Conservation (phyloP, 2,329 filamentous ascomycete species). For the Aspergillus pseudotamarii region DNA sequence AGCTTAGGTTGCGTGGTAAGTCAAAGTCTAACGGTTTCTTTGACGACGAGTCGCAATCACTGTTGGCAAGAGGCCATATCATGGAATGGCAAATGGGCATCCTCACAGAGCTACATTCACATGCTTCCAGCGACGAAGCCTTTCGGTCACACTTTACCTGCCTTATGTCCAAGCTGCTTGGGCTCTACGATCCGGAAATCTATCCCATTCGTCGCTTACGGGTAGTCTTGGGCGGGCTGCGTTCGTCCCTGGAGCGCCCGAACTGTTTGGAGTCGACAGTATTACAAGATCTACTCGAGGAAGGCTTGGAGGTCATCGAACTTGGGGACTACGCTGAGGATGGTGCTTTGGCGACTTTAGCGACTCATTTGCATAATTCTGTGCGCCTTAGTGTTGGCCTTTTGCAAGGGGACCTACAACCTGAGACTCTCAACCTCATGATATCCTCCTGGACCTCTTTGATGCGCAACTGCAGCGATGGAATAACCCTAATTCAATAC, state of each 20-base stretch:
- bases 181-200: conserved; percentile 32
- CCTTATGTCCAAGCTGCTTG: conserved; percentile 36
- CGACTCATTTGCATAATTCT: conserved; percentile 36
- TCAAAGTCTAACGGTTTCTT: conserved; percentile 30
- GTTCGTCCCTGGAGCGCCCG: conserved; percentile 38
- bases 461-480: conserved; percentile 46
- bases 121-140: conserved; percentile 30
- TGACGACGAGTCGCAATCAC: conserved; percentile 33
- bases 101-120: conserved; percentile 33
- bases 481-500: conserved; percentile 43
- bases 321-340: conserved; percentile 28
- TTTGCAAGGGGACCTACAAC: conserved; percentile 33
- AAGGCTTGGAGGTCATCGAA: conserved; percentile 27
- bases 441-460: conserved; percentile 45
- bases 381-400: conserved; percentile 39
- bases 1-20: conserved; percentile 35
- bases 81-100: conserved; percentile 44
- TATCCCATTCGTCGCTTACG: conserved; percentile 44
- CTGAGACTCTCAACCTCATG: conserved; percentile 30
- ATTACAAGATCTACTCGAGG: conserved; percentile 29
- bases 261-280: conserved; percentile 29
- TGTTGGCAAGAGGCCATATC: conserved; percentile 31
- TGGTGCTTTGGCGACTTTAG: conserved; percentile 27
- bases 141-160: conserved; percentile 32
- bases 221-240: conserved; percentile 37